phyloP scores from a whole-genome alignment of 177 flowering plant species.

The Telopea speciosissima region DNA sequence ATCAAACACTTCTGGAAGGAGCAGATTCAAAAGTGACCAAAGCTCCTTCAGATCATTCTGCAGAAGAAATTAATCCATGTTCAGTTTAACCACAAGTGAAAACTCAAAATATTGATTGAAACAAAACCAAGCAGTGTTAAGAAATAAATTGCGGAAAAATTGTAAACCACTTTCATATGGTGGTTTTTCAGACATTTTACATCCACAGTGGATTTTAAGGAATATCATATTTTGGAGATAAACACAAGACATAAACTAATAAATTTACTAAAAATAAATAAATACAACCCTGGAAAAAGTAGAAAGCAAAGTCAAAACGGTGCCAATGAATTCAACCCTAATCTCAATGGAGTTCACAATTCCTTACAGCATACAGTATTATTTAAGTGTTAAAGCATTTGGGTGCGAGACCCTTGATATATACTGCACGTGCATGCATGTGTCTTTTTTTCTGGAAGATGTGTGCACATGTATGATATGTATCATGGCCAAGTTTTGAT shows the following conservation, averaged over 20 bases:
- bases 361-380: background rate
- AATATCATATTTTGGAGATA: background rate
- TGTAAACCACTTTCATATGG: background rate
- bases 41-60: conserved; percentile 99
- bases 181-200: background rate
- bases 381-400: background rate
- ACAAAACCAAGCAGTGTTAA: background rate
- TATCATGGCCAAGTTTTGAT: too few species aligned
- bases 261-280: too few species aligned
- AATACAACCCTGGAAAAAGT: background rate
- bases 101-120: background rate
- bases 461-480: too few species aligned
- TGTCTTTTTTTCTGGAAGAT: too few species aligned
- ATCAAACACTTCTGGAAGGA: conserved; percentile 98
- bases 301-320: background rate
- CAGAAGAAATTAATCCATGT: conserved; percentile 15
- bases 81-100: background rate
- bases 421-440: too few species aligned
- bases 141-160: background rate
- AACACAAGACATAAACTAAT: too few species aligned
- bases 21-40: conserved; percentile 94
- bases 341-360: background rate
- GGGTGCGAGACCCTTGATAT: background rate
- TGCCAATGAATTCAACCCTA: background rate
- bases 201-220: background rate